Base-by-base conservation (phyloP, 805 yeast species). In the Zygoascus ofunaensis region DNA sequence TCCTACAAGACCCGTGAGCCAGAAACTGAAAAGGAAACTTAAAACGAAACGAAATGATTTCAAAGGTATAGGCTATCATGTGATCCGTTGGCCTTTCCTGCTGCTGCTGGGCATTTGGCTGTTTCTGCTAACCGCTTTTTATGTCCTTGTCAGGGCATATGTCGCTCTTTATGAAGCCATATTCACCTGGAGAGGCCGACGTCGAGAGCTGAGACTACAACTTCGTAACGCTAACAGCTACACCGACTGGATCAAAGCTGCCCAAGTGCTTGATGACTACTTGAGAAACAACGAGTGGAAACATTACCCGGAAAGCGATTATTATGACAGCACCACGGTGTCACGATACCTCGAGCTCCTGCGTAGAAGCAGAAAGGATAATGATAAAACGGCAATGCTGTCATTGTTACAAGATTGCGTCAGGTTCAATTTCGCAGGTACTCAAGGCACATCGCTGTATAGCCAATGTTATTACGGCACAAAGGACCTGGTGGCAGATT, bases 381-480 rank as follows among this genome's bases (percentile, higher is more conserved):
- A 63, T 14, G 65, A 60, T 24, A 8, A 23, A 15, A 4, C 41
- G 3, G 73, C 72, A 17, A 79, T 76, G 39, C 57, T 82, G 26
- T 66, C 76, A 64, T 62, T 79, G 5, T 61, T 84, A 28, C 86
- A 80, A 50, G 77, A 77, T 3, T 82, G 89, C 53, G 60, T 83
- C 21, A 80, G 80, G 56, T 70, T 76, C 42, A 83, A 84, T 55
- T 84, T 82, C 64, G 87, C 87, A 2, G 92, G 92, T 1, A 78
- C 78, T 2, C 90, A 82, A 57, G 81, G 82, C 55, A 74, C 84
- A 28, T 70, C 74, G 45, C 65, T 83, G 21, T 84, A 82, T 55
- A 77, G 86, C 3, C 87, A 82, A 60, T 67, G 84, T 38, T 80
- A 82, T 58, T 81, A 76, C 55, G 92, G 92, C 8, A 81, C 94